Evolutionary conservation across 371 early-diverging fungal genomes (phyloP), one percentile per base, ranked within the genome.

Genomic region (Zychaea mexicana): DNA sequence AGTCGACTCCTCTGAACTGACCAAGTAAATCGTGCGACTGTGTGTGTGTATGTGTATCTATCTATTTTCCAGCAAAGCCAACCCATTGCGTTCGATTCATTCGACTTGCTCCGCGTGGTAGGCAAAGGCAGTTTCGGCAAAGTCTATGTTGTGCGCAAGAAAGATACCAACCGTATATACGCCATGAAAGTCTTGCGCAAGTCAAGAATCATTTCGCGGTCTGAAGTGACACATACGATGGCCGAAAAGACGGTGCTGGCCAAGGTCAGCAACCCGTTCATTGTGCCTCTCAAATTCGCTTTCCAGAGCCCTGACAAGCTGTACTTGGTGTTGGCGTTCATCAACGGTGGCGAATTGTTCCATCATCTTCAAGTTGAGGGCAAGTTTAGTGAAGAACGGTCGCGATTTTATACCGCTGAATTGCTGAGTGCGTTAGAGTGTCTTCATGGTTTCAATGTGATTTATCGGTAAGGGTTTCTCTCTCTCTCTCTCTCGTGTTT

Each of bases 141-240:
- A 86, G 95, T 98, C 13, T 94, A 96, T 87, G 96, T 96, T 73
- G 96, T 96, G 24, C 91, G 95, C 47, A 95, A 98, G 77, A 90
- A 90, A 65, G 95, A 96, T 72, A 95, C 96, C 19, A 90, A 88
- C 64, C 91, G 96, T 59, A 94, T 96, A 73, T 97, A 98, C 74
- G 99, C 99, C 53, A 93, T 99, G 92, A 99, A 99, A 77, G 94
- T 96, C 38, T 72, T 98, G 57, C 88, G 89, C 59, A 99, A 99
- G 81, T 86, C 93, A n/a, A 90, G 92, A 68, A 95, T 98, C 61
- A 93, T 97, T 49, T 92, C 93, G 27, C 87, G 94, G 19, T 90
- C 93, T 19, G 97, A 94, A 78, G 90, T 94, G 28, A 89, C 88
- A 10, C 94, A 93, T 60, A 90, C 96, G 2, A 85, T 95, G 70